Percentiles rank a stretch among this genome's conserved stretches.
These are phyloP conservation scores for Thalassiosira delicatula DNA, from an alignment of 352 stramenopile genomes.

Conservation along the genomic window DNA sequence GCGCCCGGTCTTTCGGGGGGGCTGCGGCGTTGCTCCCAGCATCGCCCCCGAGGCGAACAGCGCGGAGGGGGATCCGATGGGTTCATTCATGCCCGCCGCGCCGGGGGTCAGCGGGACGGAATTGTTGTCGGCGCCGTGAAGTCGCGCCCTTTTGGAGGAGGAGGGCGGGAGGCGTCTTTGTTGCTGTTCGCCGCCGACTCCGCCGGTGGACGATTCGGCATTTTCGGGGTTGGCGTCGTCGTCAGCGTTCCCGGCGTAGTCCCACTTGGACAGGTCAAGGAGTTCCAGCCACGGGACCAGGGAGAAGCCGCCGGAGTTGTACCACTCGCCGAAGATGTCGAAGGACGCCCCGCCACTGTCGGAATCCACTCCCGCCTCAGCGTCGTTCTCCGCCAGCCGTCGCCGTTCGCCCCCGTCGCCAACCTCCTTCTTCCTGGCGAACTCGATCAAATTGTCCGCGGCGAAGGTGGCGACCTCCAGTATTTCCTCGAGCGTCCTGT, in stretches of 20 bases:
- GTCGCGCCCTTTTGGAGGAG: conserved; percentile 36
- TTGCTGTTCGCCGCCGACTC: neutral
- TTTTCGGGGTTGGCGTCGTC: neutral
- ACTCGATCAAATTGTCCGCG: conserved; percentile 70
- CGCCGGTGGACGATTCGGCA: neutral
- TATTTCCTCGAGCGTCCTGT: conserved; percentile 69
- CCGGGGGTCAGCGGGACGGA: conserved; percentile 31
- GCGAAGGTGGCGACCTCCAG: conserved; percentile 74
- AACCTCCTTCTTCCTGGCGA: conserved; percentile 30
- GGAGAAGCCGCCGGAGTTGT: conserved; percentile 91
- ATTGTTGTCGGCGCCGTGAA: no score
- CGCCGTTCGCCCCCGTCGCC: neutral
- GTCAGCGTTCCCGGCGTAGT: conserved; percentile 22
- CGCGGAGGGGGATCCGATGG: conserved; percentile 44
- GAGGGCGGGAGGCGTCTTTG: conserved; percentile 1
- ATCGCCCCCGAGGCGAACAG: conserved; percentile 40
- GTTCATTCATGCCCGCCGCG: conserved; percentile 26
- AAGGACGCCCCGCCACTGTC: conserved; percentile 74
- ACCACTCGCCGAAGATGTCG: conserved; percentile 93
- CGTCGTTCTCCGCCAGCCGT: neutral
- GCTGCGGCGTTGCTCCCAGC: conserved; percentile 19
- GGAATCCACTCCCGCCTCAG: neutral
- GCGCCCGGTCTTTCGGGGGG: neutral
- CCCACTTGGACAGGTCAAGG: conserved; percentile 92
- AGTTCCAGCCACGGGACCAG: conserved; percentile 95